Evolutionary conservation across 148 eudicot species (phyloP).

Genomic region (Camellia lanceoleosa): DNA sequence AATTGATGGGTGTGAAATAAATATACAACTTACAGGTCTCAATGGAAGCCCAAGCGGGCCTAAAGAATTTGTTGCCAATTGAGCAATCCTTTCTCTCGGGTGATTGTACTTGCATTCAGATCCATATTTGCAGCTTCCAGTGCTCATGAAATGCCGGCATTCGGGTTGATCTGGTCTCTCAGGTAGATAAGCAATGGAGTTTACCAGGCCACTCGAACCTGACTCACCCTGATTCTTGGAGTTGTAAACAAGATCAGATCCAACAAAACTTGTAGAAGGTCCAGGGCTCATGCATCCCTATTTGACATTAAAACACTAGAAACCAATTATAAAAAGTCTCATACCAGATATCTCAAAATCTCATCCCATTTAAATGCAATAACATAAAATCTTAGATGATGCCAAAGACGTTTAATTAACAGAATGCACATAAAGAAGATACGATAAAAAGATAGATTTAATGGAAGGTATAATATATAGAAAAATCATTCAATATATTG

Average conservation of each 20-base stretch:
- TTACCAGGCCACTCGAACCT: constrained; percentile 26
- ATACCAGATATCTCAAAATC: too few relatives aligned
- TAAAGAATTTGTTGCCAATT: constrained; percentile 29
- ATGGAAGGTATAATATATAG: not conserved
- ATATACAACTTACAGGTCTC: constrained; percentile 57
- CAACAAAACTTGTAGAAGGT: constrained; percentile 17
- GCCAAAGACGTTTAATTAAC: not conserved
- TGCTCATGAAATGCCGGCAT: constrained; percentile 68
- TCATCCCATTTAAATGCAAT: not conserved
- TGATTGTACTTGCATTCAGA: constrained; percentile 73
- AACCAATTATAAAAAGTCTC: not conserved
- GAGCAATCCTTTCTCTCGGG: constrained; percentile 54
- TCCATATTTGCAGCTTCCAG: constrained; percentile 74
- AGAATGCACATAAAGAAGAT: too few relatives aligned
- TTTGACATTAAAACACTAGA: not conserved
- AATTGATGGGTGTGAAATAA: not conserved
- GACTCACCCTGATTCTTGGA: constrained; percentile 32
- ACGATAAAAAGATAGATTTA: not conserved
- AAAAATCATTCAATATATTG: not conserved
- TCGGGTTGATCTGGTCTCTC: constrained; percentile 72
- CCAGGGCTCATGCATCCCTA: constrained; percentile 36
- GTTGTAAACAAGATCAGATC: constrained; percentile 27
- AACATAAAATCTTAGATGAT: not conserved
- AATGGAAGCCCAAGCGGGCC: constrained; percentile 79
- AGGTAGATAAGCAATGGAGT: constrained; percentile 35